These are phyloP conservation scores for Wickerhamomyces sp. DNA, from an alignment of 1,139 yeast species.

Conservation along the genomic window DNA sequence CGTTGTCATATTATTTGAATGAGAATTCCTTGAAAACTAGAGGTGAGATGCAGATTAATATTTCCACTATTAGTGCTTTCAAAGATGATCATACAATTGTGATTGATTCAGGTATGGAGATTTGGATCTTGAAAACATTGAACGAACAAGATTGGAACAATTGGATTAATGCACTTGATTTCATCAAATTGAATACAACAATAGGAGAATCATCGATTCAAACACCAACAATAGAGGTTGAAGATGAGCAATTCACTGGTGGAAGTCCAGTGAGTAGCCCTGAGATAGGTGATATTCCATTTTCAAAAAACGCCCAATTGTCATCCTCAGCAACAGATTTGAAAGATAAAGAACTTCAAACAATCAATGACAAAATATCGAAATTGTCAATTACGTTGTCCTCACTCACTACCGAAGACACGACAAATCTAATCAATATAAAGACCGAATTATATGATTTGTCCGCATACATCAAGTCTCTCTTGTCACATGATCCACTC, in stretches of 20 bases:
- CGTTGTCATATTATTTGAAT: conserved; percentile 75
- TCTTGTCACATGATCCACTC: conserved; percentile 3
- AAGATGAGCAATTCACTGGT: neutral
- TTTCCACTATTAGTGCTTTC: conserved; percentile 78
- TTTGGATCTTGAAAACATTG: conserved; percentile 80
- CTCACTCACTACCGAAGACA: neutral
- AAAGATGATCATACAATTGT: conserved; percentile 63
- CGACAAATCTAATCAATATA: conserved; percentile 1
- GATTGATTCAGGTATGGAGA: conserved; percentile 93
- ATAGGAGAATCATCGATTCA: conserved; percentile 1
- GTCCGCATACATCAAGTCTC: conserved; percentile 5
- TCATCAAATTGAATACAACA: conserved; percentile 18
- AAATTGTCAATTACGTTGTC: neutral
- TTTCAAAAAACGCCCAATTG: neutral
- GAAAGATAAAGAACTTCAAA: neutral
- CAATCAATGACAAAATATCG: neutral
- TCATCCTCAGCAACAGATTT: too few species aligned
- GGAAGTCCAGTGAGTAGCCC: conserved; percentile 3
- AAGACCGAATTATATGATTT: conserved; percentile 9
- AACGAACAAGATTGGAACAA: conserved; percentile 61
- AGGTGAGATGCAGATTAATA: conserved; percentile 86
- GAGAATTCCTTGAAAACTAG: conserved; percentile 66
- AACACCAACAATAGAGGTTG: conserved; percentile 1
- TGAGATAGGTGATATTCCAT: neutral
- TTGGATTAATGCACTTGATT: conserved; percentile 73